A percentile compares a stretch with the other conserved stretches of the same genome.
These are phyloP conservation scores for Phytopythium ostracodes DNA, from an alignment of 352 stramenopile species.

Conservation along the genomic window DNA sequence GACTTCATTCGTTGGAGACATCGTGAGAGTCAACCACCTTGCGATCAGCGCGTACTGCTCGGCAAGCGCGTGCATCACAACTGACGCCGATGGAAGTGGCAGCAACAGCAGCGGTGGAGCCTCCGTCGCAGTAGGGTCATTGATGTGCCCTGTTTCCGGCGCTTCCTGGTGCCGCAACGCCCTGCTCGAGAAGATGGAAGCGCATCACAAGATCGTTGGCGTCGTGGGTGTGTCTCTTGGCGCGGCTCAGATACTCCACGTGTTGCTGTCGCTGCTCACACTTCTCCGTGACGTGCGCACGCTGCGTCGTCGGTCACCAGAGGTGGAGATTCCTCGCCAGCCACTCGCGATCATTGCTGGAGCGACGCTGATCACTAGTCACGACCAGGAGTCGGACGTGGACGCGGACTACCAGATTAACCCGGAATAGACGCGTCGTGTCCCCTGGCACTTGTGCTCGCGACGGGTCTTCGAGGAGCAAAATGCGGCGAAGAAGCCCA, in stretches of 20 bases:
- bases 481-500: conserved; percentile 5
- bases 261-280: conserved; percentile 45
- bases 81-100: conserved; percentile 16
- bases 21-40: conserved; percentile 35
- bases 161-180: conserved; percentile 42
- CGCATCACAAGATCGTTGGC: conserved; percentile 44
- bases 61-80: neutral
- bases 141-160: conserved; percentile 32
- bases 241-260: conserved; percentile 38
- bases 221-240: conserved; percentile 43
- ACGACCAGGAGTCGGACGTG: neutral
- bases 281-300: conserved; percentile 59
- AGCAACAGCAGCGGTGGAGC: conserved; percentile 1
- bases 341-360: conserved; percentile 20
- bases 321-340: conserved; percentile 25
- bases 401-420: neutral
- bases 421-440: conserved; percentile 3
- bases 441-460: neutral
- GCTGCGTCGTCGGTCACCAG: conserved; percentile 29
- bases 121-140: neutral
- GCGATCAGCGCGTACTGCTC: conserved; percentile 34
- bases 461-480: neutral
- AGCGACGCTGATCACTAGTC: neutral
- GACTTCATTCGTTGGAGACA: conserved; percentile 30
- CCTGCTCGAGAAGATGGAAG: conserved; percentile 38